These are phyloP conservation scores for Filosporella fistucella DNA, from an alignment of 495 filamentous ascomycete genomes.

Conservation along the genomic window DNA sequence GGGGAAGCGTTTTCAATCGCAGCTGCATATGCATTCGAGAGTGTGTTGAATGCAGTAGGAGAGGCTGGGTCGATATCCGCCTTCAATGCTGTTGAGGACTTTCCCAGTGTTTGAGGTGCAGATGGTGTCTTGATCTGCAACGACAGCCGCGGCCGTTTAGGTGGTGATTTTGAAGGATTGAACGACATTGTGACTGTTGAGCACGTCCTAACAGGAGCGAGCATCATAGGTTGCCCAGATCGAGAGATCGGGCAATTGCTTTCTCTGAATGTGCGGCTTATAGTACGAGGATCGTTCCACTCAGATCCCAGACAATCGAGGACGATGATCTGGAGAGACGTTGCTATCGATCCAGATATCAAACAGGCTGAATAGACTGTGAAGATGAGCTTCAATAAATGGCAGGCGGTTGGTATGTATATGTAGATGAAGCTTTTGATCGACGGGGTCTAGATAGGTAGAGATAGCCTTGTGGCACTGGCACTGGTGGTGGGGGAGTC, in stretches of 20 bases:
- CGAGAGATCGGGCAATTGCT: slow-evolving; percentile 5
- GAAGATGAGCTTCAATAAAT: too few species aligned
- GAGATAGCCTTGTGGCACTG: too few species aligned
- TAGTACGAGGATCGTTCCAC: slow-evolving; percentile 8
- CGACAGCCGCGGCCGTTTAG: slow-evolving; percentile 70
- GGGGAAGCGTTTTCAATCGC: slow-evolving; percentile 62
- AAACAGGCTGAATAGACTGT: too few species aligned
- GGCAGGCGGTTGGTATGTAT: too few species aligned
- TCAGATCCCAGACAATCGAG: too few species aligned
- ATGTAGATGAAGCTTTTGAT: slow-evolving; percentile 8
- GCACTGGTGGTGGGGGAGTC: slow-evolving; percentile 21
- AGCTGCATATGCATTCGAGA: slow-evolving; percentile 72
- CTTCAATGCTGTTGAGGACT: slow-evolving; percentile 49
- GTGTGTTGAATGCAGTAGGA: slow-evolving; percentile 77
- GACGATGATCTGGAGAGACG: too few species aligned
- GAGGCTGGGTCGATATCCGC: slow-evolving; percentile 60
- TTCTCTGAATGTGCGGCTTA: too few species aligned
- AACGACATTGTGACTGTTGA: slow-evolving; percentile 29
- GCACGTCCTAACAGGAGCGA: slow-evolving; percentile 22
- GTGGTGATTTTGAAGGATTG: slow-evolving; percentile 31
- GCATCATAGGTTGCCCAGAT: slow-evolving; percentile 17
- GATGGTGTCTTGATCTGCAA: slow-evolving; percentile 59
- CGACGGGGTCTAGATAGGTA: too few species aligned
- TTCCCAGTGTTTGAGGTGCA: slow-evolving; percentile 44
- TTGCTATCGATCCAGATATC: too few species aligned